Evolutionary conservation across 352 stramenopile species (phyloP), one percentile per base, ranked within the genome.

Genomic region (Peronospora destructor): DNA sequence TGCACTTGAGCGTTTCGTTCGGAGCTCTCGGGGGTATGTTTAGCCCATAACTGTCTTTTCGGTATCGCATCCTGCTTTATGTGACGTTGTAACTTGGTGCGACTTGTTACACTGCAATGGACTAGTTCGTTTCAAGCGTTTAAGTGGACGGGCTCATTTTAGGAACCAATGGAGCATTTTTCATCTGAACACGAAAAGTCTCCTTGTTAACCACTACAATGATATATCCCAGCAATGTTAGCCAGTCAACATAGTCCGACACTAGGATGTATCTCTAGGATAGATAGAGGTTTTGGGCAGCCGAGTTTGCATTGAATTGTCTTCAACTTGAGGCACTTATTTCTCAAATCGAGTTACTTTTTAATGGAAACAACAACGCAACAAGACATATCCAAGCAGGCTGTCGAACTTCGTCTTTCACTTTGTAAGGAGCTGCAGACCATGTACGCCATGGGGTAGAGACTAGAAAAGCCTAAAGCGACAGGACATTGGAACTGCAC

Each of bases 21-120:
- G 14, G 36, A 23, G 41, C 37, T 19, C 28, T 35, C 39, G 48
- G 17, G 36, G 28, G 39, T 46, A 19, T 49, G 59, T 61, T 46
- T 56, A 68, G 60, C 25, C 17, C 23, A 33, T 13, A 44, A 43
- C 47, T 43, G 59, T 33, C 44, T 56, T 26, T 60, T 45, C 42
- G 3, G 34, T 7, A 12, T 19, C n/a, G 16, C 9, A 45, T 58
- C 35, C 45, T 25, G 41, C 28, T 25, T 11, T 2, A 58, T 59
- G 23, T 58, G 41, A 13, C 35, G 37, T 17, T 38, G 28, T 13
- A 6, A 19, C 14, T 40, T 8, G 34, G 13, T 40, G 34, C 39
- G 25, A 51, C 19, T 35, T 37, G 38, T 47, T 43, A 6, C 28
- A 53, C 30, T 29, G 17, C 35, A 53, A 55, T 43, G 29, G 17